Conservation (phyloP, 2,329 filamentous ascomycete genomes). For the Pseudogymnoascus sp. region DNA sequence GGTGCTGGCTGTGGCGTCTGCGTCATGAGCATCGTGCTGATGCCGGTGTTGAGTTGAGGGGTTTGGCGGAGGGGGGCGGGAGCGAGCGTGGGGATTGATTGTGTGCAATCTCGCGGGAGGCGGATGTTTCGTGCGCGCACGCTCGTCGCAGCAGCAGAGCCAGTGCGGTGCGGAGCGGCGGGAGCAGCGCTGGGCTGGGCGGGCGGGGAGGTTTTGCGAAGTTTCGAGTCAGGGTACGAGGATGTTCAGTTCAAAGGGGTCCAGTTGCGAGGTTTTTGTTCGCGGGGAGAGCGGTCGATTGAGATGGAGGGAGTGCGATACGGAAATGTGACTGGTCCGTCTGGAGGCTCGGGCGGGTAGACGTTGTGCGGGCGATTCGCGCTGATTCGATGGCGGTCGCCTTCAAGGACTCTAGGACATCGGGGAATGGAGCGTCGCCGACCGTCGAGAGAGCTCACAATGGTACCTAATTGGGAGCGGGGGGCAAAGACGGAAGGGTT, state of each 20-base stretch:
- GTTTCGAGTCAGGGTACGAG: not conserved
- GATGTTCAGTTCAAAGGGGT: not conserved
- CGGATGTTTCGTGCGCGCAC: not conserved
- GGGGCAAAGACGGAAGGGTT: not conserved
- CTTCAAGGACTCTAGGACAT: not conserved
- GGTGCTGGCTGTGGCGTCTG: constrained; percentile 42
- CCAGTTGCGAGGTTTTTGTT: not conserved
- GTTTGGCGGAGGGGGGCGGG: constrained; percentile 20
- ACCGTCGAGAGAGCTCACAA: not conserved
- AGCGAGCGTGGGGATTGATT: not conserved
- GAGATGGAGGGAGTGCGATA: not conserved
- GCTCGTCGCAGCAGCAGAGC: not conserved
- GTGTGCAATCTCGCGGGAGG: not conserved
- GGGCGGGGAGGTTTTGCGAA: not conserved
- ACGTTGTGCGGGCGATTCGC: not conserved
- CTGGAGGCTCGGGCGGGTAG: not conserved
- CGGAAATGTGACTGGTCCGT: not conserved
- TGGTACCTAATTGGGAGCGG: not conserved
- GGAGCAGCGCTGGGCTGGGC: not conserved
- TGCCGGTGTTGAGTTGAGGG: constrained; percentile 21
- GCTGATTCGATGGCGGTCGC: constrained; percentile 4
- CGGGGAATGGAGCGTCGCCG: not conserved
- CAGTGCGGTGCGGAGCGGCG: not conserved
- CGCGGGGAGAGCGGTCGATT: not conserved
- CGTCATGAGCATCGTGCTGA: constrained; percentile 51